phyloP scores from a whole-genome alignment of 768 basidiomycete species.

The Ephemerocybe angulata region DNA sequence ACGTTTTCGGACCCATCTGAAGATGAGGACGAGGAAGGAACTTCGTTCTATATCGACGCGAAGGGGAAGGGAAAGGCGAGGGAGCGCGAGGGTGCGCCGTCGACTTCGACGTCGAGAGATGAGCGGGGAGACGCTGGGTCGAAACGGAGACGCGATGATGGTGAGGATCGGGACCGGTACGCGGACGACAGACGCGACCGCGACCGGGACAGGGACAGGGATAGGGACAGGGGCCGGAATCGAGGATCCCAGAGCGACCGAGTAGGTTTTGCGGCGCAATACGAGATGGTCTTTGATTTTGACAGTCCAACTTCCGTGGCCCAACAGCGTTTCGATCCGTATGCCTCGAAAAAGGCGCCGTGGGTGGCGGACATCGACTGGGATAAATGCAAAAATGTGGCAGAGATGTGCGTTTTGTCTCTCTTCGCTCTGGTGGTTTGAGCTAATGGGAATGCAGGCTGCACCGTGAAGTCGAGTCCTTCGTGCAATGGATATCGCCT shows the following conservation, averaged over 20 bases:
- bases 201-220: not conserved
- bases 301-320: constrained; percentile 51
- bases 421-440: constrained; percentile 2
- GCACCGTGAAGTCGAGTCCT: constrained; percentile 82
- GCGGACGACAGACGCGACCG: not conserved
- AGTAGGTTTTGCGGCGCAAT: constrained; percentile 19
- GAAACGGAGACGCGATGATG: not conserved
- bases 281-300: constrained; percentile 31
- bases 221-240: constrained; percentile 34
- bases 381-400: constrained; percentile 70
- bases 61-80: constrained; percentile 3
- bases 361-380: constrained; percentile 74
- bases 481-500: constrained; percentile 84
- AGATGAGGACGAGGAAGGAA: not conserved
- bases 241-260: constrained; percentile 17
- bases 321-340: constrained; percentile 47
- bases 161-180: not conserved
- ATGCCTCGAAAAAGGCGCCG: constrained; percentile 52
- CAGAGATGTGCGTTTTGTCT: constrained; percentile 68
- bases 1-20: constrained; percentile 2
- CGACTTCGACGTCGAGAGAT: not conserved
- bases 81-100: not conserved
- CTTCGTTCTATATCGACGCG: constrained; percentile 1
- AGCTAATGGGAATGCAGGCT: constrained; percentile 47
- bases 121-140: not conserved